These are phyloP conservation scores for Trametes punicea DNA, from an alignment of 768 basidiomycete species.

Conservation along the genomic window DNA sequence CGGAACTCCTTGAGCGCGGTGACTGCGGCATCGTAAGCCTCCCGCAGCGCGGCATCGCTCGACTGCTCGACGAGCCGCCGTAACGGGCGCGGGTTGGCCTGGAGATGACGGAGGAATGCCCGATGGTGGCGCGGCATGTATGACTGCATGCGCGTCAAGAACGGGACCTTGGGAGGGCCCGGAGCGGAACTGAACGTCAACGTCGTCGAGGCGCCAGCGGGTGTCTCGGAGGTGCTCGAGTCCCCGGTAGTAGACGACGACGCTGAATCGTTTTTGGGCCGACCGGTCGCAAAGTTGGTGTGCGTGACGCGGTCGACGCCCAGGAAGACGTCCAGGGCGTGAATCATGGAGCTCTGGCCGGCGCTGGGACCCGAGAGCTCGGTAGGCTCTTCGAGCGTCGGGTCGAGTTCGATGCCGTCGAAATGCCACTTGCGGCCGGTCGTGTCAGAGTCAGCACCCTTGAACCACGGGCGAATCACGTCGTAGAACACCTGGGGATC, in stretches of 20 bases:
- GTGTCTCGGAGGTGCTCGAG: slow-evolving; percentile 26
- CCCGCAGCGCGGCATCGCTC: slow-evolving; percentile 24
- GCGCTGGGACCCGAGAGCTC: slow-evolving; percentile 57
- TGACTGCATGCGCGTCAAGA: slow-evolving; percentile 52
- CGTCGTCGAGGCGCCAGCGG: not conserved
- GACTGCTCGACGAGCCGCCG: slow-evolving; percentile 39
- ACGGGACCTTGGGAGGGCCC: slow-evolving; percentile 24
- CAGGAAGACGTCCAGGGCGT: slow-evolving; percentile 51
- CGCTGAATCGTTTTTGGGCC: not conserved
- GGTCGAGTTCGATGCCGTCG: slow-evolving; percentile 40
- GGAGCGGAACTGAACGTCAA: slow-evolving; percentile 18
- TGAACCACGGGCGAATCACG: slow-evolving; percentile 61
- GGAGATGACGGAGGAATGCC: slow-evolving; percentile 51
- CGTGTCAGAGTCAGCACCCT: slow-evolving; percentile 44
- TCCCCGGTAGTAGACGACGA: not conserved
- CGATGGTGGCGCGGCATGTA: slow-evolving; percentile 66
- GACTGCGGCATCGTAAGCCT: slow-evolving; percentile 49
- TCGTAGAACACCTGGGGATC: slow-evolving; percentile 64
- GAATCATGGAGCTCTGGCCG: slow-evolving; percentile 59
- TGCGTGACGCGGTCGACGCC: slow-evolving; percentile 44
- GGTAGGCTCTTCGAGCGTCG: slow-evolving; percentile 29
- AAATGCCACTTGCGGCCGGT: slow-evolving; percentile 38
- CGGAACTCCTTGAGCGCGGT: slow-evolving; percentile 51
- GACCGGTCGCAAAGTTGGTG: slow-evolving; percentile 20
- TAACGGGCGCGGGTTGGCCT: slow-evolving; percentile 44